Evolutionary conservation across 441 rosid species (phyloP), one percentile per base, ranked within the genome.

Genomic region (Croton setiger): DNA sequence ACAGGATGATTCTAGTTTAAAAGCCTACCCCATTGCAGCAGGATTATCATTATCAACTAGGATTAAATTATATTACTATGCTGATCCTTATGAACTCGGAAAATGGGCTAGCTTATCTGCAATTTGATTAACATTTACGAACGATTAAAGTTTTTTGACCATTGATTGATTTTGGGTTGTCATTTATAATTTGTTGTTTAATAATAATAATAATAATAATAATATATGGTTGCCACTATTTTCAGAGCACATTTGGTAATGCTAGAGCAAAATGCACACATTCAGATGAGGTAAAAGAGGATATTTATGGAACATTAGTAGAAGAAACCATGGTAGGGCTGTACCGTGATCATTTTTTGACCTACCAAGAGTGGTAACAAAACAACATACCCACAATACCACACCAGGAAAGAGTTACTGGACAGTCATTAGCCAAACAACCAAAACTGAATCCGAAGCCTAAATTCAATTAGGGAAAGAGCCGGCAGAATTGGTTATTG

Each of bases 71-170:
- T 89, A 86, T 74, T 84, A 95, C 79, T 85, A 80, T 58, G 90
- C 87, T 1, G 93, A 95, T 82, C 93, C 96, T 33, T 81, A 82
- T 33, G 98, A 95, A 60, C 85, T 89, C 17, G 99, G 98, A 63
- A 95, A 88, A 80, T 95, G 99, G 99, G 95, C 92, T 60, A 89
- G 87, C 65, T 94, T 92, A 63, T 86, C 98, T 0, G 78, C 79
- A 49, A 81, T 81, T 58, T 95, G 83, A 88, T 59, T 13, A 9
- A 23, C 47, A 13, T 60, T 44, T 8, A 37, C 57, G 20, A 47
- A 45, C 3, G 61, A 58, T 36, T 55, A 37, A 37, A 23, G 6
- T 48, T 54, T 58, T 72, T 64, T 68, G 21, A 61, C 51, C 52
- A 35, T 70, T 71, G 65, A 53, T 64, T 63, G 36, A 64, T 62